phyloP scores from a whole-genome alignment of 148 eudicot species.

The Cornus controversa region DNA sequence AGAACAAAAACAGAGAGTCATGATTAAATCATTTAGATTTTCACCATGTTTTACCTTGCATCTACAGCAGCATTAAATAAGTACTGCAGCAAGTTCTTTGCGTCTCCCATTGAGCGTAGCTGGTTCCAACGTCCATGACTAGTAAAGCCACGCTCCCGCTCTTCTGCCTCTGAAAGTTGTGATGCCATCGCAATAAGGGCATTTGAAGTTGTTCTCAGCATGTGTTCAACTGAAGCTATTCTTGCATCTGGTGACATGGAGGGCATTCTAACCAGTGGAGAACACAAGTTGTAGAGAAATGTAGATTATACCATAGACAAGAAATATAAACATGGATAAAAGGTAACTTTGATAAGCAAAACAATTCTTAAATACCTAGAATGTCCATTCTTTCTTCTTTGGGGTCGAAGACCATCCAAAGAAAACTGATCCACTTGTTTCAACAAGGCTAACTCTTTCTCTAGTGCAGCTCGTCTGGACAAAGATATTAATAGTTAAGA shows the following conservation, averaged over 20 bases:
- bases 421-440: constrained; percentile 15
- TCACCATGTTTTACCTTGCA: constrained; percentile 9
- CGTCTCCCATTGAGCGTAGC: constrained; percentile 15
- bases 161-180: constrained; percentile 24
- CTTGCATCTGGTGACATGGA: constrained; percentile 15
- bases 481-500: not conserved
- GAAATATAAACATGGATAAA: not conserved
- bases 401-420: not conserved
- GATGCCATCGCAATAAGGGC: constrained; percentile 22
- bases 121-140: constrained; percentile 23
- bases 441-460: constrained; percentile 15
- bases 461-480: constrained; percentile 15
- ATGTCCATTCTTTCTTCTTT: constrained; percentile 2
- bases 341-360: too few relatives aligned
- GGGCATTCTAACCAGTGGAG: not conserved
- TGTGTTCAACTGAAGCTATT: constrained; percentile 16
- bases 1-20: not conserved
- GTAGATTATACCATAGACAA: not conserved
- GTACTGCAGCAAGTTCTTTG: constrained; percentile 20
- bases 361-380: constrained; percentile 12
- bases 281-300: not conserved
- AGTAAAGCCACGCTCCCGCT: constrained; percentile 12
- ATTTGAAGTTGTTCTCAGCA: constrained; percentile 20
- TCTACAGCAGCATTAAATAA: constrained; percentile 12
- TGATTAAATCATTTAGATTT: not conserved